phyloP scores from a whole-genome alignment of 2,329 filamentous ascomycete species.

The Periconia macrospinosa region DNA sequence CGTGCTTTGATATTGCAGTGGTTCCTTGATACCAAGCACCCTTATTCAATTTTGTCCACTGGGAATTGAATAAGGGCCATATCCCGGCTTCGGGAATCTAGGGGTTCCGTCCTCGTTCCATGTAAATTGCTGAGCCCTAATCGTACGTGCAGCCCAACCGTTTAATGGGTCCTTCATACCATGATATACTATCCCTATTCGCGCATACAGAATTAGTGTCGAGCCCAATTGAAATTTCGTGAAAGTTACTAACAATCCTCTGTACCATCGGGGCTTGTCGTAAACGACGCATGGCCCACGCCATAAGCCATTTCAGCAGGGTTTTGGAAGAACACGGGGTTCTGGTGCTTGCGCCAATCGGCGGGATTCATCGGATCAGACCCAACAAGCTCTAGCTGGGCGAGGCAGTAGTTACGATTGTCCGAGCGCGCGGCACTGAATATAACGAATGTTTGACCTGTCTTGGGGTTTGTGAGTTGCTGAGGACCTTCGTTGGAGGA shows the following conservation, averaged over 20 bases:
- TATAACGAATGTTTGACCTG: conserved; percentile 53
- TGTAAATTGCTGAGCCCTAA: conserved; percentile 52
- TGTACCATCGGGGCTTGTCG: conserved; percentile 50
- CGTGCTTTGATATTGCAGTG: no score
- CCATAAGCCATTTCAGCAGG: conserved; percentile 49
- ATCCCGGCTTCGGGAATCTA: conserved; percentile 52
- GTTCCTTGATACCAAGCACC: background rate
- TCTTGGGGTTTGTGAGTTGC: conserved; percentile 52
- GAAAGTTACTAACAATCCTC: conserved; percentile 42
- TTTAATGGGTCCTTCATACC: conserved; percentile 53
- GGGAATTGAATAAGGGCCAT: conserved; percentile 49
- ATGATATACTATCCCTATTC: conserved; percentile 52
- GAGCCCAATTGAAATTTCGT: background rate
- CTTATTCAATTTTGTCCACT: conserved; percentile 24
- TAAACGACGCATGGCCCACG: conserved; percentile 56
- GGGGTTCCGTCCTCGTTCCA: conserved; percentile 54
- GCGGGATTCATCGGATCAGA: conserved; percentile 53
- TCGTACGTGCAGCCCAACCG: conserved; percentile 52
- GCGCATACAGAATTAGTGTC: background rate
- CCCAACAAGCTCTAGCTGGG: conserved; percentile 53
- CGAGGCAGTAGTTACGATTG: conserved; percentile 58
- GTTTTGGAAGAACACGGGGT: conserved; percentile 54
- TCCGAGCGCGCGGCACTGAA: conserved; percentile 55
- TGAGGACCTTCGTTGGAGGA: conserved; percentile 55
- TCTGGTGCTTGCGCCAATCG: conserved; percentile 53